These are phyloP conservation scores for Candida suzukii DNA, from an alignment of 805 yeast genomes.

Conservation along the genomic window DNA sequence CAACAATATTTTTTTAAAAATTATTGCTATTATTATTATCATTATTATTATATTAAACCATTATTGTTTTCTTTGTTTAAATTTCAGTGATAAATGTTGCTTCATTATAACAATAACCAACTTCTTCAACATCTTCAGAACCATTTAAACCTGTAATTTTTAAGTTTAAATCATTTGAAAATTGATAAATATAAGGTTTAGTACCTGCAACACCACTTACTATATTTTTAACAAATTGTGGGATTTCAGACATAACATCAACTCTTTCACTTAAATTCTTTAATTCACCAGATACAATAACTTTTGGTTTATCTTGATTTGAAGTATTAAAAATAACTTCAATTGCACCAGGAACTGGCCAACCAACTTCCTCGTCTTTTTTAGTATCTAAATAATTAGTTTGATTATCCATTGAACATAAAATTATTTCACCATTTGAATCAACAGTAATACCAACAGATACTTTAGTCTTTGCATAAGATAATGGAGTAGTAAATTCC, in stretches of 20 bases:
- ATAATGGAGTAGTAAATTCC: conserved; percentile 93
- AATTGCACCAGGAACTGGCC: conserved; percentile 79
- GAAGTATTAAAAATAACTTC: conserved; percentile 43
- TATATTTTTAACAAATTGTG: conserved; percentile 85
- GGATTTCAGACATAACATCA: conserved; percentile 97
- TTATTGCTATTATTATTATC: too few relatives aligned
- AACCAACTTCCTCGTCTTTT: conserved; percentile 78
- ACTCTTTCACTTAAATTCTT: conserved; percentile 72
- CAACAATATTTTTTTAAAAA: too few relatives aligned
- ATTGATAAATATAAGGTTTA: conserved; percentile 95
- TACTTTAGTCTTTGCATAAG: conserved; percentile 79
- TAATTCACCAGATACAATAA: conserved; percentile 54
- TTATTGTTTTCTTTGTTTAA: conserved; percentile 1
- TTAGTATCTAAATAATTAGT: conserved; percentile 49
- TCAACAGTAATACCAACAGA: conserved; percentile 69
- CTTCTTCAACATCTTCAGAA: conserved; percentile 37
- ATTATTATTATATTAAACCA: too few relatives aligned
- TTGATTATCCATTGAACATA: conserved; percentile 60
- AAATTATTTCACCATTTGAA: conserved; percentile 50
- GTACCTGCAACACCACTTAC: conserved; percentile 95
- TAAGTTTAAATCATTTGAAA: conserved; percentile 56
- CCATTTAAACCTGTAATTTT: conserved; percentile 28
- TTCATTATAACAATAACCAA: conserved; percentile 68
- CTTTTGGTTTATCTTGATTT: conserved; percentile 27
- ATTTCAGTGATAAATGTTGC: conserved; percentile 63